A percentile compares a stretch with the other conserved stretches of the same genome.
phyloP scores from a whole-genome alignment of 2,329 filamentous ascomycete species.

The Nannizziopsis arthrosporioides region DNA sequence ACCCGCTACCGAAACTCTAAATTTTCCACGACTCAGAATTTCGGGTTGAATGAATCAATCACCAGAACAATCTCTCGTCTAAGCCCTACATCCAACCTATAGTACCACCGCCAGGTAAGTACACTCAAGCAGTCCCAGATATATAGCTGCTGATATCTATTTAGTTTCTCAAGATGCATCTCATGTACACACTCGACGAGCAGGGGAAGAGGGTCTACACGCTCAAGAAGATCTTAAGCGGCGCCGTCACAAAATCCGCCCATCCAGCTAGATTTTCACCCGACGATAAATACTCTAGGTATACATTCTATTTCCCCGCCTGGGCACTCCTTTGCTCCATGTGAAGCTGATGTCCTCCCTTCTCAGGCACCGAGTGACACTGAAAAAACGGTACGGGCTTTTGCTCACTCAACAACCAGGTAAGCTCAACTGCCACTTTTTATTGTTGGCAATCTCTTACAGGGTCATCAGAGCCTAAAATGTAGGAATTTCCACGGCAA shows the following conservation, averaged over 20 bases:
- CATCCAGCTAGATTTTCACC: conserved; percentile 95
- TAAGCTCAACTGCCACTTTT: conserved; percentile 23
- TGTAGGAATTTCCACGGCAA: conserved; percentile 16
- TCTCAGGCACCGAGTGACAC: conserved; percentile 70
- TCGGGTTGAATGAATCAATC: neutral
- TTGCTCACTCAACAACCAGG: conserved; percentile 66
- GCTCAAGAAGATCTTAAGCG: conserved; percentile 72
- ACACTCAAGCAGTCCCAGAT: neutral
- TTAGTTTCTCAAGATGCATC: conserved; percentile 45
- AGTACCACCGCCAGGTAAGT: conserved; percentile 6
- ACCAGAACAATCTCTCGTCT: neutral
- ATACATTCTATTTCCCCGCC: conserved; percentile 18
- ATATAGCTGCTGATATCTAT: neutral
- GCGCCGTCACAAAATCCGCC: conserved; percentile 86
- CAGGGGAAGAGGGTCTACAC: conserved; percentile 87
- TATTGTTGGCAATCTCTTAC: neutral
- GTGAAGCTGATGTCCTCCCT: neutral
- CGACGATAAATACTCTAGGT: conserved; percentile 93
- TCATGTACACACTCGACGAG: conserved; percentile 75
- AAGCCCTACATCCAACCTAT: neutral
- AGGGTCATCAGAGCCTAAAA: conserved; percentile 24
- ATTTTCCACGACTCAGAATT: no score
- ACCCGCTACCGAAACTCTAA: no score
- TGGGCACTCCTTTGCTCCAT: neutral
- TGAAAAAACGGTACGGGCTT: conserved; percentile 86